phyloP scores from a whole-genome alignment of 1,284 basidiomycete species.

The Cutaneotrichosporon sp. region DNA sequence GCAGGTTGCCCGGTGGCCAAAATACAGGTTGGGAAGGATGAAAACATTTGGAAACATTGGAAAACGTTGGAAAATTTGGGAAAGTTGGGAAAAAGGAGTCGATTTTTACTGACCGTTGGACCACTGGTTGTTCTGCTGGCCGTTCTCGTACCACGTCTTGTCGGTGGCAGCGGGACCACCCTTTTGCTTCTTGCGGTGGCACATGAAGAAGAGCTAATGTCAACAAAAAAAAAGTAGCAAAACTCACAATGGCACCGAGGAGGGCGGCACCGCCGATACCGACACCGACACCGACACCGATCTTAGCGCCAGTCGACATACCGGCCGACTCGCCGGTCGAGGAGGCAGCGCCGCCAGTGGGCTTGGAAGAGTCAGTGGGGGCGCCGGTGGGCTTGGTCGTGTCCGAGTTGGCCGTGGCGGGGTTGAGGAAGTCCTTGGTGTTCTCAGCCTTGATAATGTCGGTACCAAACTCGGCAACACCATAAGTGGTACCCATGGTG shows the following conservation, averaged over 20 bases:
- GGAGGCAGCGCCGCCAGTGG: conserved; percentile 25
- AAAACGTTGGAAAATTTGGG: neutral
- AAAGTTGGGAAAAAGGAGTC: neutral
- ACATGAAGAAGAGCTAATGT: conserved; percentile 17
- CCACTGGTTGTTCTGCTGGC: conserved; percentile 15
- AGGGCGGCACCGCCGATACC: conserved; percentile 37
- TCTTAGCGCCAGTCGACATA: conserved; percentile 36
- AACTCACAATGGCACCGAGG: conserved; percentile 34
- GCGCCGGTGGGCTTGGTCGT: conserved; percentile 11
- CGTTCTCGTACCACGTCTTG: conserved; percentile 24
- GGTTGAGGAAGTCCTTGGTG: conserved; percentile 4
- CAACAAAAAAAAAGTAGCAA: neutral
- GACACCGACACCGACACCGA: conserved; percentile 44
- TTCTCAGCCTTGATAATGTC: conserved; percentile 58
- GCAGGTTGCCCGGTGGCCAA: neutral
- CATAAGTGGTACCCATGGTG: conserved; percentile 60
- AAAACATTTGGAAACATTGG: too few relatives aligned
- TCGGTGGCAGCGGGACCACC: neutral
- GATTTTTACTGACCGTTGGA: conserved; percentile 7
- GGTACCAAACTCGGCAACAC: conserved; percentile 67
- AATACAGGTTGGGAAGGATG: neutral
- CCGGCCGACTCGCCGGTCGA: conserved; percentile 15
- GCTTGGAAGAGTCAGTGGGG: conserved; percentile 11
- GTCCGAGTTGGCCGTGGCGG: conserved; percentile 1
- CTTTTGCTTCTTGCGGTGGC: conserved; percentile 23